phyloP scores from a whole-genome alignment of 257 asterid species.

The Solanum ossicruentum region DNA sequence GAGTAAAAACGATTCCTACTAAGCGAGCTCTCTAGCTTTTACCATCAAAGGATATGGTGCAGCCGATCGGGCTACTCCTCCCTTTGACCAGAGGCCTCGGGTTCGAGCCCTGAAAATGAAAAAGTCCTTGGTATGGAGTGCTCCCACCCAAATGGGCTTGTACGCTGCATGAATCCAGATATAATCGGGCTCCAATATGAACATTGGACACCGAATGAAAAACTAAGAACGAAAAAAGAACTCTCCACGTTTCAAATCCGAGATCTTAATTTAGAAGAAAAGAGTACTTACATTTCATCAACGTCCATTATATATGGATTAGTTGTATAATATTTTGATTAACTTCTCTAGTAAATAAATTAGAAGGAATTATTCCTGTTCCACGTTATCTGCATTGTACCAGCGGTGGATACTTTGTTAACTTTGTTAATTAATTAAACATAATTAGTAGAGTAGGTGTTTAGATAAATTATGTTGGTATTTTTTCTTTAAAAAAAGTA shows the following conservation, averaged over 20 bases:
- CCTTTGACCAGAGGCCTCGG: too few species aligned
- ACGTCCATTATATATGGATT: neutral
- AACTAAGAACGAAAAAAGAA: too few species aligned
- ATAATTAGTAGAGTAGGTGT: neutral
- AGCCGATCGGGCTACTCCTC: too few species aligned
- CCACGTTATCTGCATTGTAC: neutral
- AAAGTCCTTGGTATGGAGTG: too few species aligned
- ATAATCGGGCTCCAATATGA: too few species aligned
- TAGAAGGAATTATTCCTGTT: neutral
- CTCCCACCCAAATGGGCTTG: too few species aligned
- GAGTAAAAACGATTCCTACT: neutral
- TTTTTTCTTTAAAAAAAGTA: neutral
- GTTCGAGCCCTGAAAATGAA: too few species aligned
- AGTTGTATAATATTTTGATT: neutral
- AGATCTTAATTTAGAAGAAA: neutral
- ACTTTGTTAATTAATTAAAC: neutral
- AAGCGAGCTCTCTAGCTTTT: rapidly evolving
- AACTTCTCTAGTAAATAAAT: neutral
- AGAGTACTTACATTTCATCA: neutral
- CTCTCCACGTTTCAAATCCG: neutral
- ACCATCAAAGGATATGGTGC: too few species aligned
- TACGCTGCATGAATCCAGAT: too few species aligned
- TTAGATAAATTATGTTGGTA: neutral
- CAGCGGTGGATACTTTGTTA: neutral
- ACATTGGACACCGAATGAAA: too few species aligned